A percentile compares a stretch with the other conserved stretches of the same genome.
phyloP scores from a whole-genome alignment of 1,284 basidiomycete species.

The Acaromyces ingoldii region DNA sequence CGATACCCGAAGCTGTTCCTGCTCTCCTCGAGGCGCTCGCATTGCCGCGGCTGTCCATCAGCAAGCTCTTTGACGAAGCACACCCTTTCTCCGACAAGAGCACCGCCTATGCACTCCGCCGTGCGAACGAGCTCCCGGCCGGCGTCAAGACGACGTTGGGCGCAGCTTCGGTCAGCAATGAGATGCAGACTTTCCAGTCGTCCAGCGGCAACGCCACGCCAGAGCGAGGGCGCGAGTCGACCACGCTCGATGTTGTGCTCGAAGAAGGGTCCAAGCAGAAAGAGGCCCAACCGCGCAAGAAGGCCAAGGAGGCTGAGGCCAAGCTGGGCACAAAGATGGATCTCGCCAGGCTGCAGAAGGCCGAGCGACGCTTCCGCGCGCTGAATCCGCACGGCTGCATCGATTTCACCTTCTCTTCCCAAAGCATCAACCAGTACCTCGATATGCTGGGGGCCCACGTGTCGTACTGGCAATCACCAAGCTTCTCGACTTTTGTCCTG shows the following conservation, averaged over 20 bases:
- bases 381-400: constrained; percentile 47
- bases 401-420: constrained; percentile 30
- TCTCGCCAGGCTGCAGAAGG: constrained; percentile 14
- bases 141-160: too few relatives aligned
- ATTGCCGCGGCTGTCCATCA: constrained; percentile 44
- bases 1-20: constrained; percentile 47
- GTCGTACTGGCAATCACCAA: constrained; percentile 36
- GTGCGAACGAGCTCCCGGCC: too few relatives aligned
- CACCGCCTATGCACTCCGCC: too few relatives aligned
- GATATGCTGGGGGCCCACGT: constrained; percentile 10
- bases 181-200: neutral
- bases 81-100: constrained; percentile 5
- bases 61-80: constrained; percentile 36
- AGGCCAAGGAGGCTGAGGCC: neutral
- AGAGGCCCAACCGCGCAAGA: neutral
- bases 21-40: constrained; percentile 44
- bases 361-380: constrained; percentile 29
- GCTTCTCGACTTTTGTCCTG: constrained; percentile 43
- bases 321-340: constrained; percentile 1
- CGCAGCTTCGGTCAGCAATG: neutral
- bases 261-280: constrained; percentile 10
- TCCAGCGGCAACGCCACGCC: too few relatives aligned
- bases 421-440: constrained; percentile 26
- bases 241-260: constrained; percentile 7
- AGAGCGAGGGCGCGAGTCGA: too few relatives aligned